phyloP scores from a whole-genome alignment of 352 stramenopile species.

The Globisporangium alternatum region DNA sequence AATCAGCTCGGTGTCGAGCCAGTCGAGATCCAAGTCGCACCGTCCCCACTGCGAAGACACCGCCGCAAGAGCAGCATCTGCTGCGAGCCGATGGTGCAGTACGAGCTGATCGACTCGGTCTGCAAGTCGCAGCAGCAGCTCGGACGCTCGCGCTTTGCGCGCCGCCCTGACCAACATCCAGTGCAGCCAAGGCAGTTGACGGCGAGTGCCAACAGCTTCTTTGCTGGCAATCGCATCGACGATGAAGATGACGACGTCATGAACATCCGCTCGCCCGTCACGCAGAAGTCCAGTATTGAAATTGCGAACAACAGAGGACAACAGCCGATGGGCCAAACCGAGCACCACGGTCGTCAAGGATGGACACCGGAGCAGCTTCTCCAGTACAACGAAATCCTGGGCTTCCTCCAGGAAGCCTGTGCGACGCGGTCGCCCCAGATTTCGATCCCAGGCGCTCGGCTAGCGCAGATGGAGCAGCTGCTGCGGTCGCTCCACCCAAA shows the following conservation, averaged over 20 bases:
- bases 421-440: constrained; percentile 25
- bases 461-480: constrained; percentile 46
- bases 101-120: constrained; percentile 34
- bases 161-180: not conserved
- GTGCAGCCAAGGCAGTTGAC: not conserved
- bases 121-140: constrained; percentile 17
- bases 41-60: not conserved
- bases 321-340: not conserved
- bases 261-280: constrained; percentile 32
- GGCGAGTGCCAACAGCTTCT: not conserved
- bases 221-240: constrained; percentile 8
- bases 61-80: constrained; percentile 18
- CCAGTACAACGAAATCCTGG: constrained; percentile 40
- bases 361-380: constrained; percentile 44
- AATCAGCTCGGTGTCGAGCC: constrained; percentile 6
- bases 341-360: not conserved
- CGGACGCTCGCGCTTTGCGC: constrained; percentile 6
- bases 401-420: constrained; percentile 35
- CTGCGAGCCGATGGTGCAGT: constrained; percentile 34
- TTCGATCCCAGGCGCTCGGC: constrained; percentile 28
- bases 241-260: constrained; percentile 31
- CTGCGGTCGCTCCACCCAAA: constrained; percentile 37
- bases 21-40: not conserved
- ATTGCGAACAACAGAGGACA: not conserved
- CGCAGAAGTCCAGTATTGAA: not conserved